phyloP scores from a whole-genome alignment of 176 grass and related monocot species.

The Musa troglodytarum region DNA sequence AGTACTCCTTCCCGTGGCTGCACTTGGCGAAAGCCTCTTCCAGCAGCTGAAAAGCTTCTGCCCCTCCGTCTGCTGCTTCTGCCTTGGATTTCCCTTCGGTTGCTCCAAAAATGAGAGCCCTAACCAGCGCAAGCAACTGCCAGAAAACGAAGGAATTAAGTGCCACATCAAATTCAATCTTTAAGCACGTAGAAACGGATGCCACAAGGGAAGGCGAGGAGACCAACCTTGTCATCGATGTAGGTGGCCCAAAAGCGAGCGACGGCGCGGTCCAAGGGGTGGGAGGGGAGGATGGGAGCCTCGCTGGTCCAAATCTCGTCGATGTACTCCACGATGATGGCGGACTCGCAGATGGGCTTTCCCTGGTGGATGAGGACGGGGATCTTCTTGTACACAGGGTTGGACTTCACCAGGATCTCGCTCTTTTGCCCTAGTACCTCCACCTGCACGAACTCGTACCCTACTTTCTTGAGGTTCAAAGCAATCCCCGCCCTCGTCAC shows the following conservation, averaged over 20 bases:
- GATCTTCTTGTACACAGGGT: constrained; percentile 7
- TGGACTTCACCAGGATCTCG: constrained; percentile 38
- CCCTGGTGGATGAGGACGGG: constrained; percentile 20
- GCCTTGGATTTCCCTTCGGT: constrained; percentile 14
- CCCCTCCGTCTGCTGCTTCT: constrained; percentile 15
- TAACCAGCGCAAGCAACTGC: too few species aligned
- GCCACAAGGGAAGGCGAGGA: too few species aligned
- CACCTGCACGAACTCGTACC: constrained; percentile 28
- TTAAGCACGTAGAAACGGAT: too few species aligned
- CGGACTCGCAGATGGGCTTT: constrained; percentile 29
- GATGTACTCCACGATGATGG: constrained; percentile 39
- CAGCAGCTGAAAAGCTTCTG: constrained; percentile 15
- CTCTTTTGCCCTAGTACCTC: constrained; percentile 44
- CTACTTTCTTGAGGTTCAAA: constrained; percentile 29
- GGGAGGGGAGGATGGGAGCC: constrained; percentile 18
- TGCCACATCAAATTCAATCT: too few species aligned
- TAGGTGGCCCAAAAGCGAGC: constrained; percentile 9
- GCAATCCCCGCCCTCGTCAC: constrained; percentile 44
- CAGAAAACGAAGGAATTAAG: too few species aligned
- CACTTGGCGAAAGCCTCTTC: constrained; percentile 40
- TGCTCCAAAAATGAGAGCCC: background rate
- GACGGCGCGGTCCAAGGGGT: constrained; percentile 23
- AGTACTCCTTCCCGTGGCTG: constrained; percentile 33
- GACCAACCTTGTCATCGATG: constrained; percentile 15
- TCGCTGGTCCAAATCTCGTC: constrained; percentile 35